Percentiles rank a stretch among this genome's conserved stretches.
These are phyloP conservation scores for Microthlaspi erraticum DNA, from an alignment of 345 rosid genomes.

Conservation along the genomic window DNA sequence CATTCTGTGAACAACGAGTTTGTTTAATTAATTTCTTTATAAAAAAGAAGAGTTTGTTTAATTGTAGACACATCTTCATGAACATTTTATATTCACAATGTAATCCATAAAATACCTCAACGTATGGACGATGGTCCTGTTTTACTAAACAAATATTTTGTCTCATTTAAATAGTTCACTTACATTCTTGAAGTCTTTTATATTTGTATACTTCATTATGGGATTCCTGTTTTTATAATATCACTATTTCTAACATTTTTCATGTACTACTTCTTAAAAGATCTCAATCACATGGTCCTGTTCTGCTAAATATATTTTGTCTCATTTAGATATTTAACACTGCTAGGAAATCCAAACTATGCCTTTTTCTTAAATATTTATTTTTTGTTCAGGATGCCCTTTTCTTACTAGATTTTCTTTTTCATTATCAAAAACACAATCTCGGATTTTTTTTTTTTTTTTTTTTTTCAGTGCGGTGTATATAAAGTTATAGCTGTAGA, in stretches of 20 bases:
- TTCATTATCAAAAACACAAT: not conserved
- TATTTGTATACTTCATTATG: not conserved
- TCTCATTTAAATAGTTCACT: not conserved
- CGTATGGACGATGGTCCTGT: not conserved
- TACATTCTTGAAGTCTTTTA: not conserved
- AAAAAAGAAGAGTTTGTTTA: not conserved
- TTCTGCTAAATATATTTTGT: not conserved
- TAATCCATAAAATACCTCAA: not conserved
- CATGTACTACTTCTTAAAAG: conserved; percentile 2
- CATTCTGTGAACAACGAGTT: not conserved
- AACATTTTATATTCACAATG: not conserved
- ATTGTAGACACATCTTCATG: not conserved
- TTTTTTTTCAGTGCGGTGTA: conserved; percentile 15
- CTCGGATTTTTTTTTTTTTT: not conserved
- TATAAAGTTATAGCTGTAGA: conserved; percentile 39
- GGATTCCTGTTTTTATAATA: not conserved
- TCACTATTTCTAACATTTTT: not conserved
- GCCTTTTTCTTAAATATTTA: conserved; percentile 25
- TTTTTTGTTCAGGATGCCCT: conserved; percentile 11
- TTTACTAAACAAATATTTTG: not conserved
- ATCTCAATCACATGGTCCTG: conserved; percentile 23
- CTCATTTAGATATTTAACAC: conserved; percentile 12
- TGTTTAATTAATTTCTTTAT: not conserved
- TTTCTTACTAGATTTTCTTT: conserved; percentile 11
- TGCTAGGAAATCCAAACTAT: conserved; percentile 36